Evolutionary conservation across 441 rosid species (phyloP).

Genomic region (Lagerstroemia fauriei): DNA sequence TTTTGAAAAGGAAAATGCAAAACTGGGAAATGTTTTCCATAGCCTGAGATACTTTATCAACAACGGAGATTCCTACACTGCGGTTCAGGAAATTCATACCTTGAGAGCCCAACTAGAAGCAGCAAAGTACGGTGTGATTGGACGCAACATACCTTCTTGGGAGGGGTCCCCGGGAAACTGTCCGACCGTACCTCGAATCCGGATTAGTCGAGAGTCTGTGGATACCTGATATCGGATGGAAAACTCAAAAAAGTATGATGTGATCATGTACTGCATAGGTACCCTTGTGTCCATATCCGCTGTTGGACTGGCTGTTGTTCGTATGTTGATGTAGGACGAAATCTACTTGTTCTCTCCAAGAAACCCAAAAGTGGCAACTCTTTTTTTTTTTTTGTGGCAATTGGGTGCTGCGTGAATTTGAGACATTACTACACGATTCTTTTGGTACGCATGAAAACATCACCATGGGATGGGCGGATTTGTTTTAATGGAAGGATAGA

Average conservation of each 20-base stretch:
- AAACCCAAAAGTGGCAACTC: constrained; percentile 24
- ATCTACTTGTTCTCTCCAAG: background rate
- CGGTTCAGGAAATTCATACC: constrained; percentile 73
- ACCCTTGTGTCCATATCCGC: constrained; percentile 82
- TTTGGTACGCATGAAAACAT: background rate
- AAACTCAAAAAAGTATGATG: constrained; percentile 81
- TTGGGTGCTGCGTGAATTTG: background rate
- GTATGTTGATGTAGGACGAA: constrained; percentile 58
- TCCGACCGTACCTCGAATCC: no score
- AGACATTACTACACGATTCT: background rate
- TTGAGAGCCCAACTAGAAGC: constrained; percentile 83
- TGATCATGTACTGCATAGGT: constrained; percentile 87
- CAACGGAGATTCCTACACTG: background rate
- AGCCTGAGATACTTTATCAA: background rate
- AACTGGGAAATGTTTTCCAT: background rate
- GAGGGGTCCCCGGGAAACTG: no score
- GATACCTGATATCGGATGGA: no score
- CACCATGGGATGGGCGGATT: background rate
- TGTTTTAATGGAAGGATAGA: no score
- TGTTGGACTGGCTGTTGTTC: constrained; percentile 74
- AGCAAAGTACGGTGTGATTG: constrained; percentile 80
- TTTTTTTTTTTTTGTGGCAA: constrained; percentile 35
- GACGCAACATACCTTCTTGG: no score
- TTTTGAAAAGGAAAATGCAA: background rate
- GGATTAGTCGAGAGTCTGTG: no score